Conservation (phyloP, 192 early-diverging fungal genomes). For the Linnemannia exigua region DNA sequence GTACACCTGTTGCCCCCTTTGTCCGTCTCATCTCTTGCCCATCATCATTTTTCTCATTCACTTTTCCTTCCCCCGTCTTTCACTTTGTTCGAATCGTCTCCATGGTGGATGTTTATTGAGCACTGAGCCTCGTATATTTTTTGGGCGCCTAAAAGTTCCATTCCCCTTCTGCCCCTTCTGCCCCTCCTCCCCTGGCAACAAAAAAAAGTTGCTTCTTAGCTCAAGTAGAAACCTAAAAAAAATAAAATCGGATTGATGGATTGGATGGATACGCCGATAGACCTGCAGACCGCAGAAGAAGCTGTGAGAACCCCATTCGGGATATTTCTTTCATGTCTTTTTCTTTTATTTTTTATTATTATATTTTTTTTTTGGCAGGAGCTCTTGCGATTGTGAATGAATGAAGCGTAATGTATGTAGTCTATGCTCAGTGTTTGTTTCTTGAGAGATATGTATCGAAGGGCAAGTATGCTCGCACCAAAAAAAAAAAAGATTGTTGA, state of each 20-base stretch:
- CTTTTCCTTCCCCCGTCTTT: background rate
- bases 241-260: background rate
- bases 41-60: background rate
- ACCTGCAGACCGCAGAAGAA: slow-evolving; percentile 2
- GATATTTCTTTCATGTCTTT: background rate
- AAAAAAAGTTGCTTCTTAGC: background rate
- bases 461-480: background rate
- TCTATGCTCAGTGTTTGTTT: background rate
- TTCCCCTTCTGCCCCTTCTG: background rate
- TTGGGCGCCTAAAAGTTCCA: background rate
- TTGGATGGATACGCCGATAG: slow-evolving; percentile 9
- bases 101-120: background rate
- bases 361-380: too few relatives aligned
- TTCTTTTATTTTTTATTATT: too few relatives aligned
- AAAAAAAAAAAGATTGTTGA: background rate
- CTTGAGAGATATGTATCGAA: too few relatives aligned
- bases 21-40: background rate
- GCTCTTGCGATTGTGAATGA: background rate
- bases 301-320: background rate
- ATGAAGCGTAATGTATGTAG: background rate
- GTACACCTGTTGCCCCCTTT: background rate
- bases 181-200: background rate
- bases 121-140: slow-evolving; percentile 10
- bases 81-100: background rate
- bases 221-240: background rate